Evolutionary conservation across 768 basidiomycete species (phyloP), one percentile per base, ranked within the genome.

Genomic region (Serpula lacrymans): DNA sequence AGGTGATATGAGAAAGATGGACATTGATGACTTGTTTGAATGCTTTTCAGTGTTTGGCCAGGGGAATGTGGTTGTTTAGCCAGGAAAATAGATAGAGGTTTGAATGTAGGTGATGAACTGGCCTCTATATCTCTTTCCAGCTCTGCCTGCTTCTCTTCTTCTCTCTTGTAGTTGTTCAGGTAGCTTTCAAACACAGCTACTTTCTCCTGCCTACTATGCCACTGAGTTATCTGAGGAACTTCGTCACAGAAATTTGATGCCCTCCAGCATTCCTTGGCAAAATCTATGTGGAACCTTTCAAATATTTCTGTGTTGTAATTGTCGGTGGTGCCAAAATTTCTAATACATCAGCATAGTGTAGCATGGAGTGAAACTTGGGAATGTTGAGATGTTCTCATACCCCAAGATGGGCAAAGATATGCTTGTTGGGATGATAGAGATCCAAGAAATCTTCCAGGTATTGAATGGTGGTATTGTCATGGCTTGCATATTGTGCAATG

Each of bases 361-460:
- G 28, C 6, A 55, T 26, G 10, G 40, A 51, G 40, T 67, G 65
- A 3, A 66, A 39, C 32, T 58, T 58, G 2, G 54, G 54, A 14
- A 58, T 56, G 34, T 59, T 51, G 34, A 58, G 54, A 20, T 42
- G 18, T 37, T 45, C 28, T 3, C 56, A 34, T n/a, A 40, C 36
- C 1, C 48, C 47, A 3, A 29, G 10, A 6, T 25, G 17, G 13
- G 50, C 21, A 33, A 56, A 55, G 8, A 43, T 40, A n/a, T 36
- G 20, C 33, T 58, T 58, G 24, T 48, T 12, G 2, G 22, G 10
- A 37, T 58, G 58, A 39, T 58, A 58, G n/a, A n/a, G 17, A 10
- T 18, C 22, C 4, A 51, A 39, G 12, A 37, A 40, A 21, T 28
- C 5, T 25, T 18, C 14, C 51, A 25, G 17, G 33, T 21, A 11